Percentiles rank a stretch among this genome's conserved stretches.
Evolutionary conservation across 768 basidiomycete genomes (phyloP).

Genomic region (Cystofilobasidium ferigula): DNA sequence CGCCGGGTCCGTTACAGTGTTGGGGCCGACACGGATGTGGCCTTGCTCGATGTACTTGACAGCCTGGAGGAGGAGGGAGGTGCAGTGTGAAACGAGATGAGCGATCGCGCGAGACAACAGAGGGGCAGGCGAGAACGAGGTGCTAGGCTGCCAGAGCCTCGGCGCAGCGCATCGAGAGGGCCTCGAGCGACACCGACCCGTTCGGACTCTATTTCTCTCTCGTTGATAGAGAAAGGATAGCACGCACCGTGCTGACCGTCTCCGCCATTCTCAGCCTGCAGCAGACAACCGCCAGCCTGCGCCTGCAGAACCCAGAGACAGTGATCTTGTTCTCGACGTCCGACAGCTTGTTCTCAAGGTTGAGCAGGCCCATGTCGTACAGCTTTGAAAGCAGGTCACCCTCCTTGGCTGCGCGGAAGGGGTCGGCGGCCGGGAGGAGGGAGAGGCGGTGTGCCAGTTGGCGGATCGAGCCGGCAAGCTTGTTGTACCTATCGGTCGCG

Average conservation of each 20-base stretch:
- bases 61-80: conserved; percentile 48
- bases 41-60: conserved; percentile 97
- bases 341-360: conserved; percentile 72
- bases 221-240: not conserved
- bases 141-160: no score
- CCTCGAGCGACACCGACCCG: no score
- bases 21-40: conserved; percentile 90
- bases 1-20: conserved; percentile 90
- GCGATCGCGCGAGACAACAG: conserved; percentile 5
- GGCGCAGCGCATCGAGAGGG: no score
- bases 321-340: conserved; percentile 91
- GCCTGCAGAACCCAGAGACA: conserved; percentile 83
- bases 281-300: conserved; percentile 84
- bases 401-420: conserved; percentile 74
- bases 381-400: conserved; percentile 79
- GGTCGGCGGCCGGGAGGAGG: conserved; percentile 76
- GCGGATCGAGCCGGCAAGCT: conserved; percentile 75
- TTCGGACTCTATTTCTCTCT: not conserved
- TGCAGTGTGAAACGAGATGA: not conserved
- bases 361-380: conserved; percentile 92
- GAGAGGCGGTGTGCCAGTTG: conserved; percentile 77
- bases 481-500: conserved; percentile 63
- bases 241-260: conserved; percentile 78
- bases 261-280: conserved; percentile 89
- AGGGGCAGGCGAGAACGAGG: not conserved